A percentile compares a stretch with the other conserved stretches of the same genome.
Conservation (phyloP, 495 filamentous ascomycete genomes). For the Penicillium coprophilum region DNA sequence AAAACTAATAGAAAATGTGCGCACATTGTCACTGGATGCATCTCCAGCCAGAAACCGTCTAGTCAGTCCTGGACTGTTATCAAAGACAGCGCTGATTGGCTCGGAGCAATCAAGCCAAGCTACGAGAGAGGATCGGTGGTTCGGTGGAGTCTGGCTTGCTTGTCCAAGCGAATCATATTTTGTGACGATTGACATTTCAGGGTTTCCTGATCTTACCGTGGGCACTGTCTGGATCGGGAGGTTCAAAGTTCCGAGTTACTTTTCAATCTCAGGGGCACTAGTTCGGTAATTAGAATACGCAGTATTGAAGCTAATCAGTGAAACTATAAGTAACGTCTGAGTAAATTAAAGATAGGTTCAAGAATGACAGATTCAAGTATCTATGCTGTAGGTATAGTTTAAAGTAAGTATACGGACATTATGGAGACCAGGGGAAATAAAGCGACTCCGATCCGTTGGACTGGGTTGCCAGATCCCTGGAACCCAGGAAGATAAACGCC, state of each 20-base stretch:
- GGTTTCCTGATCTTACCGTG: no score
- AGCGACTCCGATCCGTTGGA: constrained; percentile 24
- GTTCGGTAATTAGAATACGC: constrained; percentile 3
- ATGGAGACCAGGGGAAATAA: constrained; percentile 14
- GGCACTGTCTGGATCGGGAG: not conserved
- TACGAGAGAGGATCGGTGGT: constrained; percentile 7
- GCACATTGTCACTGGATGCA: not conserved
- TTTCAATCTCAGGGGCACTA: not conserved
- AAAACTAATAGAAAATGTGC: not conserved
- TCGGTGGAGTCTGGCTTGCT: not conserved
- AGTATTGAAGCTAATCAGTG: not conserved
- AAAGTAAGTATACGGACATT: constrained; percentile 1
- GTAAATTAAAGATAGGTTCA: no score
- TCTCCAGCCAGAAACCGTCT: constrained; percentile 10
- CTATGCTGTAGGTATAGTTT: not conserved
- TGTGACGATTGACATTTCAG: not conserved
- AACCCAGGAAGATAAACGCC: constrained; percentile 7
- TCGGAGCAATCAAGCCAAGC: not conserved
- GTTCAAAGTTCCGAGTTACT: not conserved
- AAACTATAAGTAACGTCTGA: no score
- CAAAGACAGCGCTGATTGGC: constrained; percentile 1
- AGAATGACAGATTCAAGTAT: not conserved
- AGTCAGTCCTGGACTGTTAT: not conserved
- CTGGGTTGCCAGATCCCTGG: constrained; percentile 18
- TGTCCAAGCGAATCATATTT: constrained; percentile 5